Percentiles rank a stretch among this genome's conserved stretches.
phyloP scores from a whole-genome alignment of 2,329 filamentous ascomycete species.

The Apiospora phragmitis region DNA sequence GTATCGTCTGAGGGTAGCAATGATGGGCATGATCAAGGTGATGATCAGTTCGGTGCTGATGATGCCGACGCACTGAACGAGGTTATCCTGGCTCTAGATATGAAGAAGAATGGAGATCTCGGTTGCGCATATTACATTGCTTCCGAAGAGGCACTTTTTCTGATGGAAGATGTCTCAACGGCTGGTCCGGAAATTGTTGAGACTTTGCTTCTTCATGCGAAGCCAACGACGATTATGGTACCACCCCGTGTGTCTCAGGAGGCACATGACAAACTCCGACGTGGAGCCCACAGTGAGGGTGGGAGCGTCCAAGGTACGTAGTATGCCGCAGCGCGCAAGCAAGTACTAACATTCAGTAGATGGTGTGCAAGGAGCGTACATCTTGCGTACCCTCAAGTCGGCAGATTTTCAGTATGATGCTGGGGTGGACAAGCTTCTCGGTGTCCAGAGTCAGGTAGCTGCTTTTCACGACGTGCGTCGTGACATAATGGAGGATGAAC shows the following conservation, averaged over 20 bases:
- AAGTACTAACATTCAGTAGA: constrained; percentile 29
- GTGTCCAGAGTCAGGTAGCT: constrained; percentile 52
- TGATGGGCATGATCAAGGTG: constrained; percentile 9
- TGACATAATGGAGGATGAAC: constrained; percentile 53
- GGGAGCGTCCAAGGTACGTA: background rate
- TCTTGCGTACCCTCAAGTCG: constrained; percentile 67
- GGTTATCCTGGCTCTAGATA: constrained; percentile 77
- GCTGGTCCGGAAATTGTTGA: constrained; percentile 71
- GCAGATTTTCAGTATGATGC: constrained; percentile 70
- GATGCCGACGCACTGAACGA: constrained; percentile 54
- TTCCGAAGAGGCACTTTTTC: constrained; percentile 66
- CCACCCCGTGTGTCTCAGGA: constrained; percentile 46
- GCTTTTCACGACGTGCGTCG: constrained; percentile 58
- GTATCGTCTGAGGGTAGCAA: background rate
- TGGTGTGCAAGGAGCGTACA: constrained; percentile 41
- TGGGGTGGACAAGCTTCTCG: constrained; percentile 66
- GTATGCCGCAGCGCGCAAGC: constrained; percentile 29
- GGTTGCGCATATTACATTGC: constrained; percentile 85
- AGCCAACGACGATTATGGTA: constrained; percentile 57
- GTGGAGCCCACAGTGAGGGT: constrained; percentile 23
- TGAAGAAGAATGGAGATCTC: constrained; percentile 68
- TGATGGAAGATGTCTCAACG: constrained; percentile 75
- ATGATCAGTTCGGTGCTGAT: constrained; percentile 17
- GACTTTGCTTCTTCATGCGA: constrained; percentile 53
- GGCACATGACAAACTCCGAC: constrained; percentile 38